Percentiles rank a stretch among this genome's conserved stretches.
Conservation (phyloP, 1,284 basidiomycete genomes). For the Cutaneotrichosporon sp. region DNA sequence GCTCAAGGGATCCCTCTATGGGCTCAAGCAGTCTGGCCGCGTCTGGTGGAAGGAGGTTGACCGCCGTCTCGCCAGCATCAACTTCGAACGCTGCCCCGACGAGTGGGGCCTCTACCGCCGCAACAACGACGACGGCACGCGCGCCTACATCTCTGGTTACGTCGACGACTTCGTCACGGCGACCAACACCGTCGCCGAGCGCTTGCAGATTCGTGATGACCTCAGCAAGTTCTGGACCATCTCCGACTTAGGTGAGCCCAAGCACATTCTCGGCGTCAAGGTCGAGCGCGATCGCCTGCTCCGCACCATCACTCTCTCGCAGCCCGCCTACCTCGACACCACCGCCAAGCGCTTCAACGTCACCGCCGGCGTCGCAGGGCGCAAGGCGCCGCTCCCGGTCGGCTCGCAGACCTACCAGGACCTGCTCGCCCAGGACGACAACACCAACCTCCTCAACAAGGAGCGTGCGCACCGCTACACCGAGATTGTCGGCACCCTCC, state of each 20-base stretch:
- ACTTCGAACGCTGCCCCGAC: conserved; percentile 40
- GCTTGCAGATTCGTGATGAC: not conserved
- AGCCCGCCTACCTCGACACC: conserved; percentile 53
- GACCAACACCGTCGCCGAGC: not conserved
- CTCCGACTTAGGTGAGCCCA: conserved; percentile 4
- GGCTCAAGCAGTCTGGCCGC: conserved; percentile 53
- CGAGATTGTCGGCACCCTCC: conserved; percentile 33
- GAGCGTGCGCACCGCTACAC: conserved; percentile 23
- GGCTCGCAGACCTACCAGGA: not conserved
- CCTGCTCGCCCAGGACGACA: not conserved
- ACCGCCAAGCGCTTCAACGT: conserved; percentile 45
- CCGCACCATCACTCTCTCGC: conserved; percentile 49
- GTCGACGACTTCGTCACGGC: conserved; percentile 26
- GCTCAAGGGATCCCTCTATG: conserved; percentile 54
- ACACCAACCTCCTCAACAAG: not conserved
- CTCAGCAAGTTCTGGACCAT: not conserved
- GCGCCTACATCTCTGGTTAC: conserved; percentile 3
- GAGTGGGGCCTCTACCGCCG: conserved; percentile 53
- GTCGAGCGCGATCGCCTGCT: conserved; percentile 43
- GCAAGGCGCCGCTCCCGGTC: conserved; percentile 16
- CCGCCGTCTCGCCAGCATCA: conserved; percentile 35
- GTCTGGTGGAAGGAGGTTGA: conserved; percentile 51
- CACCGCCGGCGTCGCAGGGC: conserved; percentile 6
- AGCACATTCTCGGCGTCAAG: conserved; percentile 32
- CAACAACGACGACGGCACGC: conserved; percentile 7